phyloP scores from a whole-genome alignment of 352 stramenopile species.

The Phytophthora hibernalis region DNA sequence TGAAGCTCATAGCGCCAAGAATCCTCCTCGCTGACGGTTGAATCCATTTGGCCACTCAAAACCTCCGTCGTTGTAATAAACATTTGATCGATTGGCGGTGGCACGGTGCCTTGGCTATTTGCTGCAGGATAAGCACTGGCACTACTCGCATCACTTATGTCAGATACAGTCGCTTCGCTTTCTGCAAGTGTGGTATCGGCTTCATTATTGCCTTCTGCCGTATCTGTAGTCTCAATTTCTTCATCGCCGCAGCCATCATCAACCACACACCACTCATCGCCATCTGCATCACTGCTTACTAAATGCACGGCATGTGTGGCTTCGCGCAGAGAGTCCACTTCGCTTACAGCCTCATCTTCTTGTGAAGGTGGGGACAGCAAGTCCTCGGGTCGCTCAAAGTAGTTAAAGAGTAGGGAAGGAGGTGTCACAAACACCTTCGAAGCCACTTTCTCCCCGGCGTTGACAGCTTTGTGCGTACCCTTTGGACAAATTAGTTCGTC shows the following conservation, averaged over 20 bases:
- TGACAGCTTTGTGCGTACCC: constrained; percentile 65
- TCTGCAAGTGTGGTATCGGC: constrained; percentile 1
- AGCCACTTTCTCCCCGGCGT: constrained; percentile 30
- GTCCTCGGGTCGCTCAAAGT: constrained; percentile 27
- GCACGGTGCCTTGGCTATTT: neutral
- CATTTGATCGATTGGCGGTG: constrained; percentile 7
- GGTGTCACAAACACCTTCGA: constrained; percentile 1
- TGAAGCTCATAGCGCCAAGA: constrained; percentile 66
- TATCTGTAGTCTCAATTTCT: neutral
- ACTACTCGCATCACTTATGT: constrained; percentile 7
- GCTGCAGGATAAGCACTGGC: neutral
- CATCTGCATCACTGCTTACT: constrained; percentile 20
- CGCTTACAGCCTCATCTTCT: neutral
- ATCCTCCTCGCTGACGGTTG: constrained; percentile 32
- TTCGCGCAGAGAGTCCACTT: constrained; percentile 17
- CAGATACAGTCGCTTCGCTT: constrained; percentile 3
- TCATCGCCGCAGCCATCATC: neutral
- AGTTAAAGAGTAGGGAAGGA: constrained; percentile 20
- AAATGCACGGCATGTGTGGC: constrained; percentile 20
- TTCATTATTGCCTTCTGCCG: neutral
- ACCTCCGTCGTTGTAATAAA: constrained; percentile 17
- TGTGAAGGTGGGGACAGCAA: neutral
- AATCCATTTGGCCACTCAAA: constrained; percentile 10
- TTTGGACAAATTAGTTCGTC: constrained; percentile 68
- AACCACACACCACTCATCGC: constrained; percentile 42